A percentile compares a stretch with the other conserved stretches of the same genome.
Conservation (phyloP, 2,329 filamentous ascomycete species). For the Fusarium poae region DNA sequence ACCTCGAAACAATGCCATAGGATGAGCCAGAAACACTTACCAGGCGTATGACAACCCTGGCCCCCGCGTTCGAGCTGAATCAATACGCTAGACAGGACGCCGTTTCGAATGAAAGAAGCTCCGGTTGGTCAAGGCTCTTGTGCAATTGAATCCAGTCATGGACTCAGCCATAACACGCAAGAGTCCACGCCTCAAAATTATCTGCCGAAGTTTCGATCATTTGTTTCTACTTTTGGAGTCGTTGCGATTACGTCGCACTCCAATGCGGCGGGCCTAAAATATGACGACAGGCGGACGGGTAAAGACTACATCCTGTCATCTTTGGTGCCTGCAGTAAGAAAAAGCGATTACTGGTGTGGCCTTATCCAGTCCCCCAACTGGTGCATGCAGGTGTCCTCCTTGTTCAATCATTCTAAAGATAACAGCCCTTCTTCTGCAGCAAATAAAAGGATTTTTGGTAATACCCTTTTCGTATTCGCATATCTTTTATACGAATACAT, state of each 20-base stretch:
- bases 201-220: slow-evolving; percentile 12
- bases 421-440: slow-evolving; percentile 15
- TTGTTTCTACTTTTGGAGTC: slow-evolving; percentile 4
- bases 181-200: slow-evolving; percentile 8
- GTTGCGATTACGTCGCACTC: slow-evolving; percentile 24
- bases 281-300: slow-evolving; percentile 33
- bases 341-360: slow-evolving; percentile 21
- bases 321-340: slow-evolving; percentile 23
- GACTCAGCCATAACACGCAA: slow-evolving; percentile 15
- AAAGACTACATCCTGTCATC: slow-evolving; percentile 1
- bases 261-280: slow-evolving; percentile 31
- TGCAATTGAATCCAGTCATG: slow-evolving; percentile 20
- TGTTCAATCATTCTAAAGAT: slow-evolving; percentile 15
- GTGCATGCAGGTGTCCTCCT: slow-evolving; percentile 6
- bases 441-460: neutral
- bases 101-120: slow-evolving; percentile 8
- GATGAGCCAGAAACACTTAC: neutral
- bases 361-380: slow-evolving; percentile 24
- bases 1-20: slow-evolving; percentile 25
- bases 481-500: slow-evolving; percentile 33
- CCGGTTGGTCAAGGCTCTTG: slow-evolving; percentile 25
- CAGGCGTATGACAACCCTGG: slow-evolving; percentile 6
- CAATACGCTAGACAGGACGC: slow-evolving; percentile 13
- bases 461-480: slow-evolving; percentile 34
- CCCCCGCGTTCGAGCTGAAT: slow-evolving; percentile 21